Percentiles rank a stretch among this genome's conserved stretches.
Evolutionary conservation across 768 basidiomycete species (phyloP).

Genomic region (Lactarius trivialis): DNA sequence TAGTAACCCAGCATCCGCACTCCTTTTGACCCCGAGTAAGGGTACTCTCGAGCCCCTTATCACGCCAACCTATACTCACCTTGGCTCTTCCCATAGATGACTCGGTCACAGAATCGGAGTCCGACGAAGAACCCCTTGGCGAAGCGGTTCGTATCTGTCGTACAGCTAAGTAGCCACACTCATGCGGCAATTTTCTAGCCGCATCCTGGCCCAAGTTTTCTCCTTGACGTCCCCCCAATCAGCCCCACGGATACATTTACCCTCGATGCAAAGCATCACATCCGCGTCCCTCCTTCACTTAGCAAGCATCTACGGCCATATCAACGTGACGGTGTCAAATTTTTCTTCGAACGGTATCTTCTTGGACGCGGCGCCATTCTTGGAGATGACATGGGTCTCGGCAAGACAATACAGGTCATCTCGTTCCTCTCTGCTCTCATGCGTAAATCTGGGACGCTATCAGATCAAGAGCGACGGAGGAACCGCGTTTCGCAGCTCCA

Average conservation of each 20-base stretch:
- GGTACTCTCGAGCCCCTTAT: background rate
- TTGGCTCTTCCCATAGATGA: conserved; percentile 27
- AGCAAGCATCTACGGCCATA: conserved; percentile 88
- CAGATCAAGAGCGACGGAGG: conserved; percentile 61
- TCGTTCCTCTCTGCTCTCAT: conserved; percentile 88
- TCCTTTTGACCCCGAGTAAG: background rate
- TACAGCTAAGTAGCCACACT: no score
- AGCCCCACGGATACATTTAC: conserved; percentile 39
- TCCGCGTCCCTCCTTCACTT: conserved; percentile 59
- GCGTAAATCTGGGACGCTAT: conserved; percentile 62
- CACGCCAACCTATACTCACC: background rate
- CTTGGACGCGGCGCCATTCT: conserved; percentile 71
- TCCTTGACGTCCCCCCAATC: conserved; percentile 45
- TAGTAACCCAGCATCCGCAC: background rate
- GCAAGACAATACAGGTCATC: conserved; percentile 94
- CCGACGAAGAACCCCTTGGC: conserved; percentile 26
- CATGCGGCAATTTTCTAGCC: background rate
- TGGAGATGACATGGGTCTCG: conserved; percentile 96
- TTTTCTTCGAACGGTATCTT: conserved; percentile 70
- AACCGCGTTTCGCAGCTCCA: conserved; percentile 61
- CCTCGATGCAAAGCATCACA: conserved; percentile 41
- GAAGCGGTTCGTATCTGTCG: conserved; percentile 10
- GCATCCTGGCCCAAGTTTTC: background rate
- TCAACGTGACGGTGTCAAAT: conserved; percentile 79
- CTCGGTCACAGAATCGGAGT: conserved; percentile 45